Evolutionary conservation across 805 yeast species (phyloP).

Genomic region (Candida alai): DNA sequence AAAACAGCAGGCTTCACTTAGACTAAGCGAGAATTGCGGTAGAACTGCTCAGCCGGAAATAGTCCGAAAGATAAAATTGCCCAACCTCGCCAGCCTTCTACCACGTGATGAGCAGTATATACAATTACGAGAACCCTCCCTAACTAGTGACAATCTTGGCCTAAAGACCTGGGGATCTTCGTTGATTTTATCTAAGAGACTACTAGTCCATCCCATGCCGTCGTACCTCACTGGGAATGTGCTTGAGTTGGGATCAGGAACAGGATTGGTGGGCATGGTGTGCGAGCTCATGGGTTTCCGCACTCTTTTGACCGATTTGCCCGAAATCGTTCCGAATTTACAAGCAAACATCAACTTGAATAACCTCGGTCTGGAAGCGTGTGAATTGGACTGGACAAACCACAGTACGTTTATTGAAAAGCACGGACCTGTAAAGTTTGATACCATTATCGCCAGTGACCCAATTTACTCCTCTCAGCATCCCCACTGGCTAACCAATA

Average conservation of each 20-base stretch:
- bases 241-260: conserved; percentile 91
- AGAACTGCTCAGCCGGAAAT: conserved; percentile 77
- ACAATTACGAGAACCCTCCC: conserved; percentile 70
- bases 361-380: conserved; percentile 29
- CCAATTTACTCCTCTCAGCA: conserved; percentile 85
- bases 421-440: conserved; percentile 35
- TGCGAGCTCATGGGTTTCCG: conserved; percentile 49
- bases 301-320: conserved; percentile 68
- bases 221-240: conserved; percentile 26
- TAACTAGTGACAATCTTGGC: conserved; percentile 85
- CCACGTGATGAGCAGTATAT: conserved; percentile 22
- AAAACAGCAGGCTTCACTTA: conserved; percentile 51
- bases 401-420: conserved; percentile 41
- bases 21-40: conserved; percentile 82
- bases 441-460: conserved; percentile 73
- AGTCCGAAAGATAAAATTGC: conserved; percentile 53
- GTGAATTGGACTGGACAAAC: conserved; percentile 74
- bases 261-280: conserved; percentile 84
- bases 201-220: conserved; percentile 27
- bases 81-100: conserved; percentile 21
- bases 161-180: conserved; percentile 97
- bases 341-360: conserved; percentile 56
- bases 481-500: conserved; percentile 66
- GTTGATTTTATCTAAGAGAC: conserved; percentile 55
- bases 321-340: conserved; percentile 71